These are phyloP conservation scores for Thelephora terrestris DNA, from an alignment of 1,284 basidiomycete species.

Conservation along the genomic window DNA sequence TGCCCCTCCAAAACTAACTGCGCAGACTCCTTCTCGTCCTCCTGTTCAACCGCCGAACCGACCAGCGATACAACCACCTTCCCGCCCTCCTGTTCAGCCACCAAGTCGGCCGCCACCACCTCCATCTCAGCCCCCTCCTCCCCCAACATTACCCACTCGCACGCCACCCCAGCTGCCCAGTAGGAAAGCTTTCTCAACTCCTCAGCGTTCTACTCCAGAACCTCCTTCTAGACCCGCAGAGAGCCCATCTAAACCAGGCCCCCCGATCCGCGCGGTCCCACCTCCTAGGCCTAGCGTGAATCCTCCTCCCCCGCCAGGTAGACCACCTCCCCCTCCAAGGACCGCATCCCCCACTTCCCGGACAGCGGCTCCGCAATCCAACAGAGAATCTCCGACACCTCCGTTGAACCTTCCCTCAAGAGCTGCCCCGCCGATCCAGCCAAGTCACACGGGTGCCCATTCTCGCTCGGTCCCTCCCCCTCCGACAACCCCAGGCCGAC, in stretches of 20 bases:
- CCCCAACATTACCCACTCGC: constrained; percentile 9
- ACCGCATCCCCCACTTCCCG: constrained; percentile 16
- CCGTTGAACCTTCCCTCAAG: constrained; percentile 13
- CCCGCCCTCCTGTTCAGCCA: constrained; percentile 17
- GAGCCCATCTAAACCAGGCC: constrained; percentile 14
- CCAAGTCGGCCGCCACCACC: constrained; percentile 13
- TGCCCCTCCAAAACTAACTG: constrained; percentile 17
- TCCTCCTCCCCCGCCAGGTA: constrained; percentile 19
- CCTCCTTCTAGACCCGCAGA: too few species aligned
- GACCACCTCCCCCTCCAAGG: constrained; percentile 21
- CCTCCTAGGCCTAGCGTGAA: not conserved
- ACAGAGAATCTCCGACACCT: constrained; percentile 1
- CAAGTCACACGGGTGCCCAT: constrained; percentile 13
- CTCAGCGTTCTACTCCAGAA: not conserved
- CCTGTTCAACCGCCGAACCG: constrained; percentile 14
- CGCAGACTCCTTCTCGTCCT: constrained; percentile 20
- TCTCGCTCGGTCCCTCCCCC: constrained; percentile 22
- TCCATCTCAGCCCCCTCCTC: constrained; percentile 13
- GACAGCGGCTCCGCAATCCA: constrained; percentile 9
- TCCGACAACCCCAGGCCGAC: constrained; percentile 17
- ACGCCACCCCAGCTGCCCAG: constrained; percentile 14
- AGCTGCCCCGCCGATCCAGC: constrained; percentile 28
- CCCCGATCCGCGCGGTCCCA: not conserved
- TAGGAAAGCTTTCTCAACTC: not conserved
- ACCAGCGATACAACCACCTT: constrained; percentile 18